Percentiles rank a stretch among this genome's conserved stretches.
Evolutionary conservation across 2,329 filamentous ascomycete species (phyloP).

Genomic region (Bretziella fagacearum): DNA sequence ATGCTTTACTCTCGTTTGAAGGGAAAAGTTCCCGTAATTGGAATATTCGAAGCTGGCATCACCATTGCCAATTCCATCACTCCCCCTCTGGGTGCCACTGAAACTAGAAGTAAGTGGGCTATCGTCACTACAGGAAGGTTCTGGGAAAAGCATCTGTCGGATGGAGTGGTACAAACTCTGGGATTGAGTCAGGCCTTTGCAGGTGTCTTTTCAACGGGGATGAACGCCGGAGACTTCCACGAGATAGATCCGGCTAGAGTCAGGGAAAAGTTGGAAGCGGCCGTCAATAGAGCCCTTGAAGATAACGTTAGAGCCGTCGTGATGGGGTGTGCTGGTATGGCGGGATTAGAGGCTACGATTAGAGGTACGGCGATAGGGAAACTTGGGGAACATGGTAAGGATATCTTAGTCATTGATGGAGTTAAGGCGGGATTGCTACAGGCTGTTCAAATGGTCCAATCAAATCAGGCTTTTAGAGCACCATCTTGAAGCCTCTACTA

Average conservation of each 20-base stretch:
- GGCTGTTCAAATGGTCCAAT: constrained; percentile 36
- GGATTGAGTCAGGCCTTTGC: constrained; percentile 46
- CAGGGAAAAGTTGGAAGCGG: constrained; percentile 45
- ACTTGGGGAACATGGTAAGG: constrained; percentile 38
- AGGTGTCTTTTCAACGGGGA: constrained; percentile 65
- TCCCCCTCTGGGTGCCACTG: constrained; percentile 16
- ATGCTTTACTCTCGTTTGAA: constrained; percentile 7
- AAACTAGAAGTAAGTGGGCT: constrained; percentile 39
- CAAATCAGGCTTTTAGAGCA: constrained; percentile 20
- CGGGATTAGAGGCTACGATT: constrained; percentile 62
- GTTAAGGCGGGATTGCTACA: constrained; percentile 52
- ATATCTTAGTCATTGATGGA: constrained; percentile 60
- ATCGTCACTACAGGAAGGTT: constrained; percentile 77
- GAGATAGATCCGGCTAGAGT: constrained; percentile 48
- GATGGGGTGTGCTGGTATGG: constrained; percentile 85
- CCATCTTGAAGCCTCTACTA: background rate
- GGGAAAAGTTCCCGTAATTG: constrained; percentile 37
- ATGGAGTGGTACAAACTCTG: constrained; percentile 48
- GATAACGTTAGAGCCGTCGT: constrained; percentile 45
- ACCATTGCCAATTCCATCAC: constrained; percentile 40
- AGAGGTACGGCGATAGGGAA: constrained; percentile 48
- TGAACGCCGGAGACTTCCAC: constrained; percentile 68
- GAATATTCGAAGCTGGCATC: constrained; percentile 79
- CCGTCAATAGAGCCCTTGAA: constrained; percentile 47
- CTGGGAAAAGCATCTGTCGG: constrained; percentile 58